Evolutionary conservation across 768 basidiomycete genomes (phyloP).

Genomic region (Coprinopsis marcescibilis): DNA sequence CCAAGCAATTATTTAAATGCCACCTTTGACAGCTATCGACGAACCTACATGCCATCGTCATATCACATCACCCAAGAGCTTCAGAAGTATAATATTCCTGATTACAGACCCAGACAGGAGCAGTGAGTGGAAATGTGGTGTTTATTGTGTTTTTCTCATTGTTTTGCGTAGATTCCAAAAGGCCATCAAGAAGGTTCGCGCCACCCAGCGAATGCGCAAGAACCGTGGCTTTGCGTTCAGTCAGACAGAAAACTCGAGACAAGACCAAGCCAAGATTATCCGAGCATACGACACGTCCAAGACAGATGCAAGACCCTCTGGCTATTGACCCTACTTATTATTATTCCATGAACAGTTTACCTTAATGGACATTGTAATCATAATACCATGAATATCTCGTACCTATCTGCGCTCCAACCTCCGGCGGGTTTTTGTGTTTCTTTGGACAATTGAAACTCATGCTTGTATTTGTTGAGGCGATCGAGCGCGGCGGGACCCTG

Average conservation of each 20-base stretch:
- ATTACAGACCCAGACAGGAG: conserved; percentile 95
- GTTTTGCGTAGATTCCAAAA: conserved; percentile 75
- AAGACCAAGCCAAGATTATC: conserved; percentile 84
- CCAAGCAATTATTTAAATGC: conserved; percentile 5
- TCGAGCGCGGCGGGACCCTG: too few species aligned
- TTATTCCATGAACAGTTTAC: conserved; percentile 2
- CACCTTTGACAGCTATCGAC: conserved; percentile 59
- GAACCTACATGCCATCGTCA: conserved; percentile 86
- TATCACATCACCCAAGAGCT: conserved; percentile 99
- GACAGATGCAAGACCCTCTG: conserved; percentile 63
- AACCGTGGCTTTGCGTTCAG: conserved; percentile 98
- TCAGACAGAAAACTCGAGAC: conserved; percentile 84
- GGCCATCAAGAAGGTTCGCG: conserved; percentile 99
- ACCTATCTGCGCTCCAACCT: conserved; percentile 6
- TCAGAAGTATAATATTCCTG: conserved; percentile 98
- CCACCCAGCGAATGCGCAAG: conserved; percentile 92
- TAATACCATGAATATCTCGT: conserved; percentile 20
- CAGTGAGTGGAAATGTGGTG: conserved; percentile 54
- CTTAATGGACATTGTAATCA: conserved; percentile 32
- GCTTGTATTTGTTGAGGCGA: too few species aligned
- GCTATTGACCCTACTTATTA: conserved; percentile 41
- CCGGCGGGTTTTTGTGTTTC: neutral
- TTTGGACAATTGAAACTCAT: too few species aligned
- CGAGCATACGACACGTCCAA: conserved; percentile 86
- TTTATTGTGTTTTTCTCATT: neutral